Base-by-base conservation (phyloP, 371 early-diverging fungal species). In the Lichtheimia hyalospora region DNA sequence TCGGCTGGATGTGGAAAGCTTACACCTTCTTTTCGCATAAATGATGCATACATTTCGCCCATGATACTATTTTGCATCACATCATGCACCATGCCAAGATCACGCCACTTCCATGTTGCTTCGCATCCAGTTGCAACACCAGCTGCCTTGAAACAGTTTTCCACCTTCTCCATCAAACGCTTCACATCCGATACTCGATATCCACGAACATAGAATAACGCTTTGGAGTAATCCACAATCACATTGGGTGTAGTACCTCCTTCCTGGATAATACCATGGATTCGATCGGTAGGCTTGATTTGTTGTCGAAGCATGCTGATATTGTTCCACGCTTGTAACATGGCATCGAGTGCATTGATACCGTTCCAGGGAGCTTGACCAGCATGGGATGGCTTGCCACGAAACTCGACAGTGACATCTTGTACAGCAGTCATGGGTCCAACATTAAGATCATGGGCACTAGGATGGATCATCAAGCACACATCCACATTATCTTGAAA, bases 391-490 rank as follows among this genome's bases (percentile, higher is more conserved):
- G 84, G 63, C 57, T 84, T 85, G 52, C 91, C 91, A 65, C 79
- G 79, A 71, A 79, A 91, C 59, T 87, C 85, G 15, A 89, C 82
- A 8, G 61, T 54, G 6, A 86, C 65, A 24, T 75, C 64, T 25
- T 81, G 65, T 43, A 84, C 52, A 41, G 80, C 87, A 57, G 68
- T 72, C 52, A 65, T 61, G 23, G 66, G 58, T 18, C 67, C 65
- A 66, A 78, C 64, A 25, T 71, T 60, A 18, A 63, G 68, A 27
- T 79, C 65, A 34, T 58, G 41, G 20, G 73, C 55, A 55, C 71
- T 68, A 60, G 92, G 92, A 65, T 93, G 94, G 23, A 89, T 74
- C 92, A 93, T 93, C 73, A 92, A 67, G 61, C 89, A 84, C 3
- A 88, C 77, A 63, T 91, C 92, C 0, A 83, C 78, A n/a, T 64